Conservation (phyloP, 345 rosid species). For the Nephelium lappaceum region DNA sequence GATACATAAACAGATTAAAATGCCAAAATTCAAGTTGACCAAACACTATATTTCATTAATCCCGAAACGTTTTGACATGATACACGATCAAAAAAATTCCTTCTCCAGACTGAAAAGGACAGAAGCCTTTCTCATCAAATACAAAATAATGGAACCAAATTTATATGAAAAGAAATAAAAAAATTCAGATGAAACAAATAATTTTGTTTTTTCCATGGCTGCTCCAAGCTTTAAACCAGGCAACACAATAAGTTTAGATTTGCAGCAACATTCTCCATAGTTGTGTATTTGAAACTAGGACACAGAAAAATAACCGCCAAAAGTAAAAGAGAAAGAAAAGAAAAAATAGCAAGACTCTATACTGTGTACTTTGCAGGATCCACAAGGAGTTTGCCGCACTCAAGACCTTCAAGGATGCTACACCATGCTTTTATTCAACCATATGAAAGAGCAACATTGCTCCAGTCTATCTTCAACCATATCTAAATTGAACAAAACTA, state of each 20-base stretch:
- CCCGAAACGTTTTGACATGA: conserved; percentile 9
- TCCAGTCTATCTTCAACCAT: conserved; percentile 19
- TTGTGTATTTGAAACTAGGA: conserved; percentile 1
- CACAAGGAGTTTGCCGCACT: conserved; percentile 9
- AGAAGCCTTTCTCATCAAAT: conserved; percentile 10
- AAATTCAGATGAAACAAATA: conserved; percentile 20
- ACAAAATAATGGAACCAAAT: conserved; percentile 17
- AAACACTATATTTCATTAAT: conserved; percentile 16
- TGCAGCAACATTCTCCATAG: conserved; percentile 9
- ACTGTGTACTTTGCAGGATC: conserved; percentile 23
- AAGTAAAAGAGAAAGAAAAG: background rate
- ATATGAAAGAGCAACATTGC: background rate
- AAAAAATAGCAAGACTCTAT: background rate
- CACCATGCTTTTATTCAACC: conserved; percentile 30
- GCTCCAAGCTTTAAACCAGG: conserved; percentile 3
- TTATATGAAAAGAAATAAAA: background rate
- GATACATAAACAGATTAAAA: background rate
- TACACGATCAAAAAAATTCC: conserved; percentile 8
- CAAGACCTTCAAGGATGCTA: background rate
- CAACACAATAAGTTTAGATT: background rate
- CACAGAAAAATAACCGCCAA: conserved; percentile 6
- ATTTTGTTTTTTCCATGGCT: conserved; percentile 13
- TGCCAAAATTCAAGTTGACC: background rate
- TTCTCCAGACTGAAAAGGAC: conserved; percentile 18
- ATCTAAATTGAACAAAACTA: conserved; percentile 17